Conservation (phyloP, 495 filamentous ascomycete genomes). For the Penicillium silybi region DNA sequence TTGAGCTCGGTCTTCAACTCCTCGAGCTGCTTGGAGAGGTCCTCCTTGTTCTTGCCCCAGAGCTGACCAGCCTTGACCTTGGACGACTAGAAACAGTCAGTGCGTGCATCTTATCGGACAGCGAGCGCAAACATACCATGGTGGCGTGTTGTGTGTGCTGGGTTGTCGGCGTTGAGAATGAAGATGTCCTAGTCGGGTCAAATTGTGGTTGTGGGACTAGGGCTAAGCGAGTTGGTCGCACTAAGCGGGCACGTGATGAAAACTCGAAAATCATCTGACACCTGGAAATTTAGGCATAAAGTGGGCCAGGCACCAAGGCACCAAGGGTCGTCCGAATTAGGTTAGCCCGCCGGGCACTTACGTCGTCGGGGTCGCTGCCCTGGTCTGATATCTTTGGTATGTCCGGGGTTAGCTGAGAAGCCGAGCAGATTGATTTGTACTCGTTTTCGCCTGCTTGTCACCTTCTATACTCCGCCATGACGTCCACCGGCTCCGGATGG, state of each 20-base stretch:
- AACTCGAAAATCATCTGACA: background rate
- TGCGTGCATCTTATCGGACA: background rate
- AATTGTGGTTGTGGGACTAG: conserved; percentile 54
- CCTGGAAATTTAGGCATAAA: conserved; percentile 4
- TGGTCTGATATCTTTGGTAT: conserved; percentile 2
- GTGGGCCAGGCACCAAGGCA: background rate
- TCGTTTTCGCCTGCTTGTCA: background rate
- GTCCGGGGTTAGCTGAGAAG: conserved; percentile 8
- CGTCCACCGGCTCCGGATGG: conserved; percentile 81
- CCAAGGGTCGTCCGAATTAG: background rate
- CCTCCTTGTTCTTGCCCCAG: conserved; percentile 99
- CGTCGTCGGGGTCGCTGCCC: conserved; percentile 13
- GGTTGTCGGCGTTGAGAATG: conserved; percentile 50
- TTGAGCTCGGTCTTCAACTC: conserved; percentile 93
- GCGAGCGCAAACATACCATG: conserved; percentile 41
- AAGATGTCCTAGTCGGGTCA: conserved; percentile 42
- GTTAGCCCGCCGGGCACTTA: conserved; percentile 15
- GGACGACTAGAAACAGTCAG: conserved; percentile 60
- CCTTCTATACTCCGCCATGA: conserved; percentile 47
- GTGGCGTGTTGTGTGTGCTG: conserved; percentile 44
- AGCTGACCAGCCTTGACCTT: conserved; percentile 94
- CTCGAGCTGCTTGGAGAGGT: conserved; percentile 86
- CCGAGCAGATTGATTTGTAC: conserved; percentile 1
- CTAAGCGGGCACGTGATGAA: conserved; percentile 41
- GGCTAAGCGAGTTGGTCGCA: conserved; percentile 41